Evolutionary conservation across 352 stramenopile species (phyloP).

Genomic region (Pythium periplocum): DNA sequence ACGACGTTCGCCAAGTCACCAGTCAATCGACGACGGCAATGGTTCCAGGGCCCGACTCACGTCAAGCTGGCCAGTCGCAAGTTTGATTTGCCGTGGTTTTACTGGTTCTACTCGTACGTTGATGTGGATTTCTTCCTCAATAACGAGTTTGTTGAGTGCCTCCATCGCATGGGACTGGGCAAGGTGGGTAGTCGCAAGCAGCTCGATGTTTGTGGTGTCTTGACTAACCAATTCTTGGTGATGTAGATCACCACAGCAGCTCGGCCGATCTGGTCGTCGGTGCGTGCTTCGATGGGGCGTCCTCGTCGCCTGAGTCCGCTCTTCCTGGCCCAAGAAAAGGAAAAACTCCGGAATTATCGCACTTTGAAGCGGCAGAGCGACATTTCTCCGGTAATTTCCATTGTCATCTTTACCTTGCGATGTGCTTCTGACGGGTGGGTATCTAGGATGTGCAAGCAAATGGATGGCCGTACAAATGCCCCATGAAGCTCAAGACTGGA

Average conservation of each 20-base stretch:
- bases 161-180: slow-evolving; percentile 54
- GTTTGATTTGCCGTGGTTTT: slow-evolving; percentile 55
- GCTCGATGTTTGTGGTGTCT: too few species aligned
- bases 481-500: slow-evolving; percentile 3
- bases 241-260: slow-evolving; percentile 43
- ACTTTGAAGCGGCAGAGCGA: slow-evolving; percentile 23
- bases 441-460: slow-evolving; percentile 4
- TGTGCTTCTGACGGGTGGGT: too few species aligned
- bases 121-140: slow-evolving; percentile 69
- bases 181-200: slow-evolving; percentile 25
- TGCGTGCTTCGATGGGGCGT: slow-evolving; percentile 69
- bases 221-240: background rate
- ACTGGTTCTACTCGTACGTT: slow-evolving; percentile 68
- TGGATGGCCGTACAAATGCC: slow-evolving; percentile 13
- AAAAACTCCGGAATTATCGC: slow-evolving; percentile 61
- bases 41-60: background rate
- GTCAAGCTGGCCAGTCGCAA: slow-evolving; percentile 8
- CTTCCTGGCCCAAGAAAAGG: slow-evolving; percentile 65
- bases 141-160: slow-evolving; percentile 74
- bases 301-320: slow-evolving; percentile 56
- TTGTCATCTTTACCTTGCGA: too few species aligned
- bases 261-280: slow-evolving; percentile 67
- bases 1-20: slow-evolving; percentile 6
- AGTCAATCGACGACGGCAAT: background rate
- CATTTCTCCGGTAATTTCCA: too few species aligned